These are phyloP conservation scores for Syzygium oleosum DNA, from an alignment of 345 rosid genomes.

Conservation along the genomic window DNA sequence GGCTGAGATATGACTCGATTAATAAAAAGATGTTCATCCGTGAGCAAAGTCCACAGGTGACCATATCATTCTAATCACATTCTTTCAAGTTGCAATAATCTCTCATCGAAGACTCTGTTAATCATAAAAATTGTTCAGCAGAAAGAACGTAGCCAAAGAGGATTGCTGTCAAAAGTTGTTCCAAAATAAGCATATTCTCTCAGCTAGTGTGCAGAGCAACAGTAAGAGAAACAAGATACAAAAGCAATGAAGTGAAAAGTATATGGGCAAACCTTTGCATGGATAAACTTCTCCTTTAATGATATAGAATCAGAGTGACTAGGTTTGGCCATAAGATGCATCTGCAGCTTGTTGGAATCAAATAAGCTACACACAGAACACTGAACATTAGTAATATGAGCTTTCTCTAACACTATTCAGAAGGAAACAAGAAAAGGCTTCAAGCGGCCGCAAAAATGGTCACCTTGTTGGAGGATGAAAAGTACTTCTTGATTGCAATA, in stretches of 20 bases:
- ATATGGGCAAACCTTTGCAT: slow-evolving; percentile 61
- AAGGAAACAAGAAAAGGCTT: neutral
- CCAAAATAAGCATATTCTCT: neutral
- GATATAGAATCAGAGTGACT: slow-evolving; percentile 65
- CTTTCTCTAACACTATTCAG: neutral
- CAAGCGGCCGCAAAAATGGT: neutral
- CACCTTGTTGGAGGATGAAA: slow-evolving; percentile 62
- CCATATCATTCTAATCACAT: neutral
- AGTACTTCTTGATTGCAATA: slow-evolving; percentile 75
- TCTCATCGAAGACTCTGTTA: neutral
- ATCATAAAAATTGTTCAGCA: neutral
- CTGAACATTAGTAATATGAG: neutral
- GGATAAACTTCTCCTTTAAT: slow-evolving; percentile 94
- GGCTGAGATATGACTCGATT: neutral
- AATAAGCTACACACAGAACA: slow-evolving; percentile 28
- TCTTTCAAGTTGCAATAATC: neutral
- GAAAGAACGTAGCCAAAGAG: neutral
- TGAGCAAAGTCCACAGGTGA: neutral
- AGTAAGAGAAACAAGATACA: neutral
- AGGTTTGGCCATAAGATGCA: slow-evolving; percentile 56
- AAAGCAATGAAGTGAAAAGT: slow-evolving; percentile 4
- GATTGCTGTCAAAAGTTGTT: neutral
- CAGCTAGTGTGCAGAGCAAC: neutral
- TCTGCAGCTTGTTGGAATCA: slow-evolving; percentile 56
- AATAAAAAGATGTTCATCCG: neutral